phyloP scores from a whole-genome alignment of 371 early-diverging fungal genomes.

The Sporodiniella umbellata region DNA sequence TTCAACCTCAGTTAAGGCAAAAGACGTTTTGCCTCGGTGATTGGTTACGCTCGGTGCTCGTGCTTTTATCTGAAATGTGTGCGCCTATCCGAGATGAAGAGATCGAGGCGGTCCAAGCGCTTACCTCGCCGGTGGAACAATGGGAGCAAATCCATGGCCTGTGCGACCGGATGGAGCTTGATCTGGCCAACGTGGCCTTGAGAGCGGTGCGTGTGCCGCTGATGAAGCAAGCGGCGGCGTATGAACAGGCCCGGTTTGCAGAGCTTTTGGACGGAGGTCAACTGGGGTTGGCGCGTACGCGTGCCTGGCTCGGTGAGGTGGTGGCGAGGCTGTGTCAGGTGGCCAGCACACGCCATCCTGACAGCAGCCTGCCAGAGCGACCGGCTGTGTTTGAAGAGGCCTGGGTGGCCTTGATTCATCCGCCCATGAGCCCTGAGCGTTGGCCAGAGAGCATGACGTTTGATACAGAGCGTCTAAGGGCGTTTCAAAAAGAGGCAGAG shows the following conservation, averaged over 20 bases:
- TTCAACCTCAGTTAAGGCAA: constrained; percentile 54
- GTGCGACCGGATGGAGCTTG: constrained; percentile 71
- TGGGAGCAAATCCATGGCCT: constrained; percentile 18
- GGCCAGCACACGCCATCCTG: constrained; percentile 15
- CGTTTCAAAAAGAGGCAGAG: constrained; percentile 67
- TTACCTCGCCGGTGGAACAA: constrained; percentile 4
- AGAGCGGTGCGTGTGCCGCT: constrained; percentile 63
- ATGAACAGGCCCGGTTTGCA: constrained; percentile 68
- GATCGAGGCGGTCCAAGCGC: constrained; percentile 45
- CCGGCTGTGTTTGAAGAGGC: constrained; percentile 58
- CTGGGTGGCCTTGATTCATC: constrained; percentile 50
- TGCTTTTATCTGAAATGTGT: constrained; percentile 63
- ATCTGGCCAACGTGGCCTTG: constrained; percentile 69
- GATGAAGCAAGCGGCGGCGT: constrained; percentile 62
- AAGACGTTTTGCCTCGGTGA: constrained; percentile 44
- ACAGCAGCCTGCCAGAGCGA: not conserved
- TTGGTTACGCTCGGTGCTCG: constrained; percentile 41
- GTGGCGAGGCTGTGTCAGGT: constrained; percentile 28
- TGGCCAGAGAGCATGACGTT: constrained; percentile 73
- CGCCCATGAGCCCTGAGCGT: constrained; percentile 20
- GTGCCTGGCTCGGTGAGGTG: constrained; percentile 53
- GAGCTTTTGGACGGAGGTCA: constrained; percentile 32
- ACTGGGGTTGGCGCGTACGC: constrained; percentile 48
- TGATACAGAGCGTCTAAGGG: constrained; percentile 59
- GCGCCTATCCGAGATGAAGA: constrained; percentile 73